Percentiles rank a stretch among this genome's conserved stretches.
phyloP scores from a whole-genome alignment of 2,329 filamentous ascomycete genomes.

The Harringtonia aguacate region DNA sequence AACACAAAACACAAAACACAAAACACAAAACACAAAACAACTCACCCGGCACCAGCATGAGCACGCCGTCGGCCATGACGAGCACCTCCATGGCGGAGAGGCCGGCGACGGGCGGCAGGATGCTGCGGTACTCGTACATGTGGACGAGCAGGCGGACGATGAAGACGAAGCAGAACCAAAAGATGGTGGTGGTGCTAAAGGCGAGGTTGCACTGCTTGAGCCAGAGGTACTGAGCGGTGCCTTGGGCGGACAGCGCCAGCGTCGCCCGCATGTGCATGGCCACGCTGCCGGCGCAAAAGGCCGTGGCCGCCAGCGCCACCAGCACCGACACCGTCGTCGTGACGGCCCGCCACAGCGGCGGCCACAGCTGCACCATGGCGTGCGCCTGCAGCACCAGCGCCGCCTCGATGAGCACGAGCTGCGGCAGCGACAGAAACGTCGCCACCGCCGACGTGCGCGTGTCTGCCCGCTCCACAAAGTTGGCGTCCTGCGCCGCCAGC shows the following conservation, averaged over 20 bases:
- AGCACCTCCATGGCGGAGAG: constrained; percentile 43
- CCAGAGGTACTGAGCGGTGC: constrained; percentile 22
- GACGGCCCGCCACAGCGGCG: constrained; percentile 19
- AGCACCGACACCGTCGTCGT: constrained; percentile 20
- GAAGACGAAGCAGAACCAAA: constrained; percentile 46
- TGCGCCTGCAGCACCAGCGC: constrained; percentile 42
- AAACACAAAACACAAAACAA: background rate
- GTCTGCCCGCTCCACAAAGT: constrained; percentile 29
- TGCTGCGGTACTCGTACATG: constrained; percentile 32
- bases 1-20: background rate
- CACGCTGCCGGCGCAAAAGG: constrained; percentile 22
- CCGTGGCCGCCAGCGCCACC: constrained; percentile 19
- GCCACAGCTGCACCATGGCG: constrained; percentile 41
- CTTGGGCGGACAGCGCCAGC: constrained; percentile 9
- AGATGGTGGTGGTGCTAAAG: constrained; percentile 19
- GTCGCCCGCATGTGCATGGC: constrained; percentile 25
- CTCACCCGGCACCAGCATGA: constrained; percentile 45
- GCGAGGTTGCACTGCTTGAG: constrained; percentile 24
- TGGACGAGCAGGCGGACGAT: constrained; percentile 39
- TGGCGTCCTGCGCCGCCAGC: constrained; percentile 43
- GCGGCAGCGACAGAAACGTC: constrained; percentile 30
- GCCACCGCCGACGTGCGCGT: constrained; percentile 25
- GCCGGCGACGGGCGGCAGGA: constrained; percentile 30
- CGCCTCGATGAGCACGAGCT: constrained; percentile 32
- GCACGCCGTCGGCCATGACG: constrained; percentile 42